Percentiles rank a stretch among this genome's conserved stretches.
phyloP scores from a whole-genome alignment of 805 yeast species.

The Zygotorulaspora sp. region DNA sequence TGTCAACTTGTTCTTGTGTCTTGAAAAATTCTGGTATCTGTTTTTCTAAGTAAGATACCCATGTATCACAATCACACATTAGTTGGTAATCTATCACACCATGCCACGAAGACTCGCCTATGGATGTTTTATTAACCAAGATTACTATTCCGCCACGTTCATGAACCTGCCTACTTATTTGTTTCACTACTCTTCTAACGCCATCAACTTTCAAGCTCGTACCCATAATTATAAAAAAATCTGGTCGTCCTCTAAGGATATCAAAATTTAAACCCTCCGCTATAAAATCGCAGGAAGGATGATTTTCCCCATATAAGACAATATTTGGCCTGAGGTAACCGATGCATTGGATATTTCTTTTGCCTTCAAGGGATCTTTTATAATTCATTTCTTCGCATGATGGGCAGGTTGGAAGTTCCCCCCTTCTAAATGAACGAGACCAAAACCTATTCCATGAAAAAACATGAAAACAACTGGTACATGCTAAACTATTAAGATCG shows the following conservation, averaged over 20 bases:
- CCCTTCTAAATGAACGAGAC: conserved; percentile 47
- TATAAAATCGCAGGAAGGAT: conserved; percentile 78
- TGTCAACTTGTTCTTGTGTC: conserved; percentile 42
- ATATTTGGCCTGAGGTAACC: conserved; percentile 86
- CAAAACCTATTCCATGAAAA: conserved; percentile 59
- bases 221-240: conserved; percentile 81
- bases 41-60: conserved; percentile 53
- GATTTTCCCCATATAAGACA: conserved; percentile 90
- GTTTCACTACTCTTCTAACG: conserved; percentile 69
- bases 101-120: conserved; percentile 63
- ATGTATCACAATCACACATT: conserved; percentile 73
- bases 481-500: conserved; percentile 67
- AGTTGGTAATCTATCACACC: conserved; percentile 74
- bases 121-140: conserved; percentile 64
- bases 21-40: conserved; percentile 61
- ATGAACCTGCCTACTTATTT: conserved; percentile 64
- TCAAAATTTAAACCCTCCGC: conserved; percentile 68
- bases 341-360: conserved; percentile 61
- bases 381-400: conserved; percentile 54
- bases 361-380: conserved; percentile 61
- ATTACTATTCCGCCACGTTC: conserved; percentile 76
- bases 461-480: conserved; percentile 62
- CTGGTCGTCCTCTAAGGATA: conserved; percentile 57
- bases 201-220: conserved; percentile 92
- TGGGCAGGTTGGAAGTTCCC: conserved; percentile 74